Conservation (phyloP, 345 rosid genomes). For the Populus euphratica region DNA sequence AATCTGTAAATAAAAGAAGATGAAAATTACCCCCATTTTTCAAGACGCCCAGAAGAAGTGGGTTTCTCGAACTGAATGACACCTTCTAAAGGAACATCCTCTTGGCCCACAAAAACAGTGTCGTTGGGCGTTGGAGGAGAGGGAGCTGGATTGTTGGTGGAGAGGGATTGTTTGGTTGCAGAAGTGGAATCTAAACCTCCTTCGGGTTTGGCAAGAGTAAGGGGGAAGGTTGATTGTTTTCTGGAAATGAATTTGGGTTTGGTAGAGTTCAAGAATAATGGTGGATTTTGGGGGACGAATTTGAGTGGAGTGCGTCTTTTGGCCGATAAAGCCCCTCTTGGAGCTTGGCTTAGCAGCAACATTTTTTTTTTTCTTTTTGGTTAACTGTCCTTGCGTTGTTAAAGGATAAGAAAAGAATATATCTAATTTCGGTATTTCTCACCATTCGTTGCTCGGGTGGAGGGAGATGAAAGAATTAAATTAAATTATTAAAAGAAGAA, state of each 20-base stretch:
- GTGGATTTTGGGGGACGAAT: constrained; percentile 33
- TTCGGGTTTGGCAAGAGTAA: constrained; percentile 57
- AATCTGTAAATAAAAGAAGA: neutral
- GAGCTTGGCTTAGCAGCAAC: constrained; percentile 51
- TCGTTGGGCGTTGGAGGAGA: constrained; percentile 23
- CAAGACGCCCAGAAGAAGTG: constrained; percentile 37
- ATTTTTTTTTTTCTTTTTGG: constrained; percentile 14
- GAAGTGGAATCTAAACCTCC: constrained; percentile 49
- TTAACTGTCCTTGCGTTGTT: no score
- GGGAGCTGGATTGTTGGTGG: neutral
- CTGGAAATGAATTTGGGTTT: constrained; percentile 24
- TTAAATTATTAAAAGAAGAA: no score
- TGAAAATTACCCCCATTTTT: constrained; percentile 66
- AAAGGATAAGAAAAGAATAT: no score
- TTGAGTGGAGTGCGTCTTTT: constrained; percentile 29
- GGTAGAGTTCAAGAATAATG: constrained; percentile 13
- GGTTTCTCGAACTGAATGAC: constrained; percentile 89
- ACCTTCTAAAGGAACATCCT: constrained; percentile 75
- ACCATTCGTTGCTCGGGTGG: no score
- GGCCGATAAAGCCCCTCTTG: constrained; percentile 48
- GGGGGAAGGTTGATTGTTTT: constrained; percentile 18
- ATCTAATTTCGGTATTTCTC: no score
- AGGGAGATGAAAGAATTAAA: no score
- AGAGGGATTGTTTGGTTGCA: constrained; percentile 30
- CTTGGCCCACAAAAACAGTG: constrained; percentile 58